Base-by-base conservation (phyloP, 768 basidiomycete genomes). In the Mycena filopes region DNA sequence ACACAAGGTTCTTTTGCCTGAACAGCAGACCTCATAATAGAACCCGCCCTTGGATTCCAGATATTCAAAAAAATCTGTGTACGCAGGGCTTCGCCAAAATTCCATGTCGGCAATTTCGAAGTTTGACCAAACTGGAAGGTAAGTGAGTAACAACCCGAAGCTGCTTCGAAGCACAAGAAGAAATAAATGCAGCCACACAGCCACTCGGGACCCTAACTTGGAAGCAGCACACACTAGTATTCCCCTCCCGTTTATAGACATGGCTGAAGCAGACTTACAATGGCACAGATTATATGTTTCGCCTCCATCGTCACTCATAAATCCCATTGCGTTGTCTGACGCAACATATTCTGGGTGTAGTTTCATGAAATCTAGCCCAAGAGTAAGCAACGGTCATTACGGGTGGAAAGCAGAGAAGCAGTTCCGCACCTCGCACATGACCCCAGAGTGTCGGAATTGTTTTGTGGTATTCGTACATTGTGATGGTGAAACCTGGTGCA, bases 91-190 rank as follows among this genome's bases (percentile, higher is more conserved):
- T 60, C 95, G 82, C 93, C 94, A 97, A 74, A 97, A 93, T 68
- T 94, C 89, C 82, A 98, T 87, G 72, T 90, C 88, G 4, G 87
- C 95, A 63, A 98, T 97, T 78, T 96, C 95, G 71, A 96, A 96
- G 76, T 95, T 96, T 70, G 88, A 92, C 93, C 93, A 95, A 77
- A 89, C 91, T 93, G 26, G 40, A 9, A 12, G 46, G 36, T 46
- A 31, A 59, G 55, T 46, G 31, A 36, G 18, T 10, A n/a, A n/a
- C n/a, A n/a, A n/a, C n/a, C n/a, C n/a, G n/a, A n/a, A n/a, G n/a
- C n/a, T n/a, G n/a, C n/a, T n/a, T n/a, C n/a, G n/a, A n/a, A n/a
- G n/a, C n/a, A n/a, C n/a, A n/a, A n/a, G n/a, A n/a, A n/a, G n/a
- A n/a, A n/a, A n/a, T n/a, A n/a, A n/a, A n/a, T n/a, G n/a, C n/a